phyloP scores from a whole-genome alignment of 257 asterid genomes.

The Solanum ossicruentum region DNA sequence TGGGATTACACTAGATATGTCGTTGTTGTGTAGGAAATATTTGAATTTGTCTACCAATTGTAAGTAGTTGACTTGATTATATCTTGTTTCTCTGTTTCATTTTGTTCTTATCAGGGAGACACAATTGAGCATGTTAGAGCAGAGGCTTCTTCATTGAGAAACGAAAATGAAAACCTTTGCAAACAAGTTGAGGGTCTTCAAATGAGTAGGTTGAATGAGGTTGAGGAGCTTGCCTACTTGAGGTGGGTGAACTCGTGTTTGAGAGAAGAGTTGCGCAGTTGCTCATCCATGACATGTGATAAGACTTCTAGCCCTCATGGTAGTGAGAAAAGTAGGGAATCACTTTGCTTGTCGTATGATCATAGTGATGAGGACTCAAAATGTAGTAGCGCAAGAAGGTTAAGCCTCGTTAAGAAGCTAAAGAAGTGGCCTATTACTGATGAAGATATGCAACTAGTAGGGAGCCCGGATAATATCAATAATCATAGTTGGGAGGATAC shows the following conservation, averaged over 20 bases:
- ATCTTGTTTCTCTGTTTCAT: background rate
- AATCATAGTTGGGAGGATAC: conserved; percentile 29
- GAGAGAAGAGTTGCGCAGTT: conserved; percentile 54
- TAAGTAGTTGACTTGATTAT: background rate
- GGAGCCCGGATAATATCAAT: conserved; percentile 16
- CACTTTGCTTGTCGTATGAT: conserved; percentile 42
- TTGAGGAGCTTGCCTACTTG: conserved; percentile 83
- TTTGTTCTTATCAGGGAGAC: conserved; percentile 30
- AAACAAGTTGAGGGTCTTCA: conserved; percentile 97
- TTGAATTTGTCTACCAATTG: background rate
- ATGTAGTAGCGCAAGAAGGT: conserved; percentile 28
- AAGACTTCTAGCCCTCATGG: conserved; percentile 31
- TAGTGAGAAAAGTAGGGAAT: conserved; percentile 37
- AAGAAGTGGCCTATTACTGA: conserved; percentile 78
- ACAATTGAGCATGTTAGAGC: conserved; percentile 53
- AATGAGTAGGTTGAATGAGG: conserved; percentile 77
- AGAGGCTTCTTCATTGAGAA: conserved; percentile 64
- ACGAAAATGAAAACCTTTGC: conserved; percentile 68
- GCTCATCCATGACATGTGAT: conserved; percentile 21
- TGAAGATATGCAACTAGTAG: conserved; percentile 44
- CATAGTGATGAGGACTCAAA: conserved; percentile 39
- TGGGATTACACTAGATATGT: background rate
- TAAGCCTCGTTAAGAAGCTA: conserved; percentile 54
- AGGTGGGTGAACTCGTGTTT: conserved; percentile 90
- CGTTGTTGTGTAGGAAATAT: background rate